These are phyloP conservation scores for Ogataea naganishii DNA, from an alignment of 805 yeast genomes.

Conservation along the genomic window DNA sequence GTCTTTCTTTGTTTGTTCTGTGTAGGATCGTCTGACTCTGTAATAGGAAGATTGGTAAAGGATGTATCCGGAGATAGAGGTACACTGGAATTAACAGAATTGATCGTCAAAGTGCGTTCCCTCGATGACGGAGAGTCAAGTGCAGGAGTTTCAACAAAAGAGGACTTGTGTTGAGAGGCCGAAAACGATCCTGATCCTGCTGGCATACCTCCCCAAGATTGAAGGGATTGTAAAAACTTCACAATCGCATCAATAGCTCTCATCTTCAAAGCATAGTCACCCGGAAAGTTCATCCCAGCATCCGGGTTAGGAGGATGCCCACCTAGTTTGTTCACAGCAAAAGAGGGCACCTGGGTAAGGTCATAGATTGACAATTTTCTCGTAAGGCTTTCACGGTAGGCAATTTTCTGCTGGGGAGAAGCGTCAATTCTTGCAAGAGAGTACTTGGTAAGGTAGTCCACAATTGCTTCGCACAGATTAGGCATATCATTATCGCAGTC, in stretches of 20 bases:
- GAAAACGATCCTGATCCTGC: constrained; percentile 3
- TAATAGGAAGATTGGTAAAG: constrained; percentile 5
- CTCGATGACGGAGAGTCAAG: constrained; percentile 5
- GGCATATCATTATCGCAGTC: constrained; percentile 84
- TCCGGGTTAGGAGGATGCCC: constrained; percentile 49
- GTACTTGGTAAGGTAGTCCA: constrained; percentile 66
- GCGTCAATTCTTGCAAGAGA: constrained; percentile 67
- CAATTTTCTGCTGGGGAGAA: constrained; percentile 55
- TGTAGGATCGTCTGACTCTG: constrained; percentile 59
- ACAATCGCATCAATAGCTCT: constrained; percentile 74
- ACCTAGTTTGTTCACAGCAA: constrained; percentile 60
- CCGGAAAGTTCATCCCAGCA: constrained; percentile 46
- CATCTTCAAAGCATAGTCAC: constrained; percentile 80
- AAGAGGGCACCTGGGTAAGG: constrained; percentile 62
- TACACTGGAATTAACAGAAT: constrained; percentile 20
- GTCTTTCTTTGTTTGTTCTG: constrained; percentile 82
- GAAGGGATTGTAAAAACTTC: constrained; percentile 69
- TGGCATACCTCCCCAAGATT: constrained; percentile 76
- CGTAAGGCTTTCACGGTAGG: constrained; percentile 40
- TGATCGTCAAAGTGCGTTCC: constrained; percentile 23
- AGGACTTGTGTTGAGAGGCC: too few species aligned
- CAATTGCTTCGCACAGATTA: constrained; percentile 75
- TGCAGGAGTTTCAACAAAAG: too few species aligned
- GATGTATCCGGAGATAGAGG: constrained; percentile 17
- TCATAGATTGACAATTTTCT: constrained; percentile 67